Percentiles rank a stretch among this genome's conserved stretches.
Conservation (phyloP, 2,329 filamentous ascomycete species). For the Talaromyces sp. region DNA sequence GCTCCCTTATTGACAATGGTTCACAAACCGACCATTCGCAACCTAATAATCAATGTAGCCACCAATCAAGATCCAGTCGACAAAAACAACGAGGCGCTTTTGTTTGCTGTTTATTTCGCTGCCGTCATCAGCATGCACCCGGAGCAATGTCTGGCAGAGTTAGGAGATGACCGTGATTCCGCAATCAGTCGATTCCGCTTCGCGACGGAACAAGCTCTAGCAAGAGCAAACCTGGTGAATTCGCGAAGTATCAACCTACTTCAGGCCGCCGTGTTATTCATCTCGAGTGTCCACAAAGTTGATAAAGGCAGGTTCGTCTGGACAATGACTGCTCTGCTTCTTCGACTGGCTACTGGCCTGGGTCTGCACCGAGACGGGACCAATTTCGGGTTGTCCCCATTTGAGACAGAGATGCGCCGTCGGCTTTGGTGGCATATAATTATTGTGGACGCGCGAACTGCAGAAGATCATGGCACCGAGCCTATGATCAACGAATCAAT, state of each 20-base stretch:
- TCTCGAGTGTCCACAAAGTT: constrained; percentile 46
- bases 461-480: constrained; percentile 48
- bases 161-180: constrained; percentile 49
- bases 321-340: constrained; percentile 39
- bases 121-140: constrained; percentile 43
- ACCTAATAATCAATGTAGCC: constrained; percentile 48
- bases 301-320: constrained; percentile 41
- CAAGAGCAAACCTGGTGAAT: constrained; percentile 58
- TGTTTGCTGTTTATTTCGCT: constrained; percentile 60
- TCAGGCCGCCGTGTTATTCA: constrained; percentile 58
- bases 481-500: constrained; percentile 39
- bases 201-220: constrained; percentile 58
- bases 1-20: constrained; percentile 58
- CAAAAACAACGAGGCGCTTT: constrained; percentile 51
- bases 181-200: constrained; percentile 56
- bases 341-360: constrained; percentile 42
- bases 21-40: constrained; percentile 52
- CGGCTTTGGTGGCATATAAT: constrained; percentile 50
- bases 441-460: constrained; percentile 44
- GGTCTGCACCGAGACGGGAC: constrained; percentile 50
- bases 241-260: constrained; percentile 58
- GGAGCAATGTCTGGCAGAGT: constrained; percentile 38
- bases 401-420: constrained; percentile 50
- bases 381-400: constrained; percentile 43
- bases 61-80: constrained; percentile 47